These are phyloP conservation scores for Debaryomyces maramus DNA, from an alignment of 805 yeast genomes.

Conservation along the genomic window DNA sequence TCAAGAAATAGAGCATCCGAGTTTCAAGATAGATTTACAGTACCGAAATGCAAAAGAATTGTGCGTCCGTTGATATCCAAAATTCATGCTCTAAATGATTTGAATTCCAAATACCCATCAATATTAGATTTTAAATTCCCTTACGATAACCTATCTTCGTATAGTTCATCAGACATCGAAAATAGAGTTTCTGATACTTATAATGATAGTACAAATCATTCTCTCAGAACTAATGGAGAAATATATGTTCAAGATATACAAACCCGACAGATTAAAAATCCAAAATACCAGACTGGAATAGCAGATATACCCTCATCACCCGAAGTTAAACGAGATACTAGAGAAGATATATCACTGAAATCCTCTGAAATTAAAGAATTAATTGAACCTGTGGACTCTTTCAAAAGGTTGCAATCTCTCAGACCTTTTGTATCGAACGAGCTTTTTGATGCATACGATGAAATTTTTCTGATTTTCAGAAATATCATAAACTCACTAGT, in stretches of 20 bases:
- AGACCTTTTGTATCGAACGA: slow-evolving; percentile 28
- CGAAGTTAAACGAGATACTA: background rate
- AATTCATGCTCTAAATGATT: slow-evolving; percentile 33
- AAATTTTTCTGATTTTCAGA: slow-evolving; percentile 31
- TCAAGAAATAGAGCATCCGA: slow-evolving; percentile 2
- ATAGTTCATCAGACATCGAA: background rate
- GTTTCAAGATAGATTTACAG: slow-evolving; percentile 10
- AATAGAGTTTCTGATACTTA: background rate
- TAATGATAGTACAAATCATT: too few relatives aligned
- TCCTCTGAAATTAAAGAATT: background rate
- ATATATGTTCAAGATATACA: too few relatives aligned
- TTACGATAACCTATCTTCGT: background rate
- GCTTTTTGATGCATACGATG: slow-evolving; percentile 27
- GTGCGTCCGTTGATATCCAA: slow-evolving; percentile 39
- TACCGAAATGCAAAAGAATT: slow-evolving; percentile 32
- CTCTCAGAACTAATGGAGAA: too few relatives aligned
- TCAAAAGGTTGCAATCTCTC: slow-evolving; percentile 24
- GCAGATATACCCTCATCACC: background rate
- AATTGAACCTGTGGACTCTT: slow-evolving; percentile 16
- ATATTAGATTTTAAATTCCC: slow-evolving; percentile 12
- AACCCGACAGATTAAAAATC: background rate
- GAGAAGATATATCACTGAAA: background rate
- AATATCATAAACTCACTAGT: slow-evolving; percentile 21
- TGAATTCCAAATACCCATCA: slow-evolving; percentile 26
- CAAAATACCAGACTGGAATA: background rate